phyloP scores from a whole-genome alignment of 2,329 filamentous ascomycete species.

The Parascedosporium putredinis region DNA sequence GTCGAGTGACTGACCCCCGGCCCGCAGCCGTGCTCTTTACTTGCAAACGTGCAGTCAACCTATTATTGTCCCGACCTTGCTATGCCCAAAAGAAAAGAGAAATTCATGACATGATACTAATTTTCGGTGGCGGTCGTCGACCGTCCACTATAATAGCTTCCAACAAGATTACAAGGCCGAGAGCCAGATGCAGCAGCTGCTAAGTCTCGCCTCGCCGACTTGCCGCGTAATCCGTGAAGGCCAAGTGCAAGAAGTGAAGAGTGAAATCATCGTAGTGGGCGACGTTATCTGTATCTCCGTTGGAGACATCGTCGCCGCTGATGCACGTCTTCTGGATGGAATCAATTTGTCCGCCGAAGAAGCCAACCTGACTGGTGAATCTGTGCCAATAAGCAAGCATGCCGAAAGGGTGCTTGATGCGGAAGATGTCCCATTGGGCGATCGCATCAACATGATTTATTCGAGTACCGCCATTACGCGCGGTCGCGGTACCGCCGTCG shows the following conservation, averaged over 20 bases:
- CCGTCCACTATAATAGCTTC: conserved; percentile 8
- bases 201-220: conserved; percentile 46
- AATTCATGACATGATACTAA: neutral
- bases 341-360: conserved; percentile 72
- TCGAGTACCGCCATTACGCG: conserved; percentile 63
- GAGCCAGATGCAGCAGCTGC: conserved; percentile 51
- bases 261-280: conserved; percentile 51
- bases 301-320: conserved; percentile 61
- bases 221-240: conserved; percentile 49
- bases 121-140: neutral
- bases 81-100: no score
- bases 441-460: conserved; percentile 61
- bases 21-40: neutral
- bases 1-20: no score
- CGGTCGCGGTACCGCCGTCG: conserved; percentile 58
- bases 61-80: no score
- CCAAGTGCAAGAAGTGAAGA: conserved; percentile 39
- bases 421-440: conserved; percentile 50
- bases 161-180: conserved; percentile 50
- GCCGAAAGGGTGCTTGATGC: conserved; percentile 44
- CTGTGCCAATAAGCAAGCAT: conserved; percentile 57
- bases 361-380: conserved; percentile 64
- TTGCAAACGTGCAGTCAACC: neutral
- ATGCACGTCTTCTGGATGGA: conserved; percentile 52
- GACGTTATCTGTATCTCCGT: conserved; percentile 53